These are phyloP conservation scores for Cytospora paraplurivora DNA, from an alignment of 2,329 filamentous ascomycete species.

Conservation along the genomic window DNA sequence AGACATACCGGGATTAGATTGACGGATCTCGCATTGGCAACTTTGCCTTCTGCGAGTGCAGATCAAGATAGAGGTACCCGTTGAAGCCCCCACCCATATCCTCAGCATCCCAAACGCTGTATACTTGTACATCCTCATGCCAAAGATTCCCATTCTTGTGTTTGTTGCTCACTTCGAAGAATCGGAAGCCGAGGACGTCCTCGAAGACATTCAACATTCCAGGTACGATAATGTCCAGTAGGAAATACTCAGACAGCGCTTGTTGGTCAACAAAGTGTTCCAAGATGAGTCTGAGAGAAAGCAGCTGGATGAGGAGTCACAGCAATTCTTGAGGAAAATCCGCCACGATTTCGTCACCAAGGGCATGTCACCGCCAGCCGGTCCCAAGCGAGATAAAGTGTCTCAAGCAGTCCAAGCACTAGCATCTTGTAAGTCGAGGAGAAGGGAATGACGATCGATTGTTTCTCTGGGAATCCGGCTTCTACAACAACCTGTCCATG, in stretches of 20 bases:
- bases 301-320: conserved; percentile 1
- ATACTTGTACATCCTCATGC: conserved; percentile 24
- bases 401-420: conserved; percentile 53
- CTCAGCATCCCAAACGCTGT: conserved; percentile 7
- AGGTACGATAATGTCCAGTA: conserved; percentile 12
- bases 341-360: conserved; percentile 13
- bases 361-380: conserved; percentile 9
- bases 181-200: conserved; percentile 14
- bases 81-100: conserved; percentile 10
- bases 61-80: conserved; percentile 25
- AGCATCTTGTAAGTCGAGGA: conserved; percentile 36
- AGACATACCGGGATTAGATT: conserved; percentile 5
- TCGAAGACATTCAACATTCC: conserved; percentile 16
- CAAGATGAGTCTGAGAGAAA: neutral
- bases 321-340: conserved; percentile 13
- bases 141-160: neutral
- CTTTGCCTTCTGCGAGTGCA: conserved; percentile 20
- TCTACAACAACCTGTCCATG: conserved; percentile 52
- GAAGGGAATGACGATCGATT: conserved; percentile 45
- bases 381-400: conserved; percentile 46
- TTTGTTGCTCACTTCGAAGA: conserved; percentile 2
- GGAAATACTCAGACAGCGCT: conserved; percentile 17
- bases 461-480: conserved; percentile 58
- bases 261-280: neutral
- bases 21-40: conserved; percentile 15